Conservation (phyloP, 257 asterid genomes). For the Nicotiana undulata region DNA sequence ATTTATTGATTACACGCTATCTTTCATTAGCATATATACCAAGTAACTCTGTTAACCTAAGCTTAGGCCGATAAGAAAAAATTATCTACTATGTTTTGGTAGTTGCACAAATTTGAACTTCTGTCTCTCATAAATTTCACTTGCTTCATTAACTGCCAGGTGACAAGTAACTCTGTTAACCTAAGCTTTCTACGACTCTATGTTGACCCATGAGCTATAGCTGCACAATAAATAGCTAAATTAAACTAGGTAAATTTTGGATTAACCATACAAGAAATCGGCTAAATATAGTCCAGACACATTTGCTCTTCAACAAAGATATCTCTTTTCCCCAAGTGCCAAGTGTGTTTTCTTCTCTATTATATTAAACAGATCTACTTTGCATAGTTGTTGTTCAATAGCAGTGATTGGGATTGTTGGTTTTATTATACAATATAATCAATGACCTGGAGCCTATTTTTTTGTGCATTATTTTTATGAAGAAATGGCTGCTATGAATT, state of each 20-base stretch:
- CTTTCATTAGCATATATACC: no score
- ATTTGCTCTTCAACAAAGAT: background rate
- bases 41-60: no score
- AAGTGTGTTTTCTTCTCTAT: background rate
- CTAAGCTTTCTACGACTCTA: background rate
- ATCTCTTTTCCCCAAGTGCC: background rate
- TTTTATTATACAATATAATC: background rate
- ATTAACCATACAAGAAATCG: background rate
- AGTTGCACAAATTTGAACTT: background rate
- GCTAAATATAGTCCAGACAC: background rate
- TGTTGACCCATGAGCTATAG: background rate
- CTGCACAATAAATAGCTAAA: background rate
- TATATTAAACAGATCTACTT: background rate
- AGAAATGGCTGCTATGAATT: background rate
- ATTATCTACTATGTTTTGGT: no score
- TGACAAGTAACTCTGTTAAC: no score
- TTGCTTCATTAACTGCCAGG: accelerated
- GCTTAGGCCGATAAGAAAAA: no score
- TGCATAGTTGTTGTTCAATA: background rate
- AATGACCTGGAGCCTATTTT: background rate
- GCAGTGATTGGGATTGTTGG: background rate
- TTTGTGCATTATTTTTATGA: background rate
- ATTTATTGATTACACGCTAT: no score
- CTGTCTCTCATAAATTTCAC: no score
- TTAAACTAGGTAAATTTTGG: background rate